Base-by-base conservation (phyloP, 1,139 yeast species). In the Suhomyces bribrorum region DNA sequence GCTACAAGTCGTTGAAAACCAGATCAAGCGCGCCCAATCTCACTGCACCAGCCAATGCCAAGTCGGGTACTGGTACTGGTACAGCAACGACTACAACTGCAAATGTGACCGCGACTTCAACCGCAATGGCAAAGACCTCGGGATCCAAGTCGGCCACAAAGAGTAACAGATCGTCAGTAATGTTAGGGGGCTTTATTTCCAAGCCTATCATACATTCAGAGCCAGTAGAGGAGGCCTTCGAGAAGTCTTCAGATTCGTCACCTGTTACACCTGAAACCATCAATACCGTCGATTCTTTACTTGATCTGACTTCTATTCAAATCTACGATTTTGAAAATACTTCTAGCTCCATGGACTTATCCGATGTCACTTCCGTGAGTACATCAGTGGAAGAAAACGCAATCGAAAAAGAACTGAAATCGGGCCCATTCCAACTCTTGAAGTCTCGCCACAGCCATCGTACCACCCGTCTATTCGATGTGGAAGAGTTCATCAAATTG, bases 401-500 rank as follows among this genome's bases (percentile, higher is more conserved):
- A 4, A 17, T 13, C n/a, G 17, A 12, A 7, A 27, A 27, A 14
- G 23, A 20, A 20, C 23, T 8, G 11, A n/a, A 8, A 20, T 8
- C n/a, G n/a, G 23, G n/a, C 16, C 5, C 16, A 12, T 15, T 24
- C 5, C n/a, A 17, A 7, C n/a, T 11, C 22, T 26, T 36, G 16
- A 25, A 26, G 1, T 38, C 43, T 7, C 33, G 37, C 8, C 36
- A 38, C 23, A 38, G 47, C 13, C 65, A 53, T 36, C 53, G 65
- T 29, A 56, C 61, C 5, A 52, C 59, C 8, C 54, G 61, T 32
- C 37, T 53, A 15, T 46, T 53, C 22, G 57, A 57, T 34, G 53
- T 61, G 26, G 53, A 48, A 25, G 59, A 55, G 17, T 56, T 61
- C 32, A 42, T 60, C 29, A 44, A 45, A 34, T 40, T 46, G 29